A percentile compares a stretch with the other conserved stretches of the same genome.
phyloP scores from a whole-genome alignment of 2,329 filamentous ascomycete species.

The Colletotrichum paranaense region DNA sequence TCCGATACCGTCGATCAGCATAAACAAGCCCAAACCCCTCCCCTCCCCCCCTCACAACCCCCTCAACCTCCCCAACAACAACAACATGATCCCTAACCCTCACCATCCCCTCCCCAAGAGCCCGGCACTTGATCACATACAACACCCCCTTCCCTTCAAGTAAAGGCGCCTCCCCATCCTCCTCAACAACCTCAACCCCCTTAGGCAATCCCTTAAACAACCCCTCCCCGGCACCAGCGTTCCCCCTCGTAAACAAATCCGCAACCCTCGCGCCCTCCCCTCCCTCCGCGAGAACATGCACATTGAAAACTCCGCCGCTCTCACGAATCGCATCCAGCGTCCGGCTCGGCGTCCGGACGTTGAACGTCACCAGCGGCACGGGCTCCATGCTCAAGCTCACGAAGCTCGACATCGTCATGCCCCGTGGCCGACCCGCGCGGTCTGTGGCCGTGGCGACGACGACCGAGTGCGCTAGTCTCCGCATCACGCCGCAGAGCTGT shows the following conservation, averaged over 20 bases:
- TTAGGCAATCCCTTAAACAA: constrained; percentile 51
- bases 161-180: constrained; percentile 49
- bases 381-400: constrained; percentile 66
- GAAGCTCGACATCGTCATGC: constrained; percentile 71
- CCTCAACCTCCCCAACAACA: constrained; percentile 62
- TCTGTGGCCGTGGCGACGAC: constrained; percentile 65
- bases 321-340: constrained; percentile 63
- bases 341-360: constrained; percentile 66
- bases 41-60: constrained; percentile 48
- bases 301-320: constrained; percentile 59
- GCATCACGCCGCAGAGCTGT: constrained; percentile 64
- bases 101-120: constrained; percentile 59
- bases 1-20: constrained; percentile 60
- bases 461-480: constrained; percentile 64
- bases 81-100: constrained; percentile 63
- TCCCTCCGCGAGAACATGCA: constrained; percentile 64
- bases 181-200: constrained; percentile 34
- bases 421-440: constrained; percentile 49
- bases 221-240: constrained; percentile 48
- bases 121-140: constrained; percentile 57
- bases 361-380: constrained; percentile 65
- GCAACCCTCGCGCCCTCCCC: constrained; percentile 60
- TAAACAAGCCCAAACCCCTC: constrained; percentile 60
- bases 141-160: constrained; percentile 64
- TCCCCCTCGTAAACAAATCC: constrained; percentile 63